These are phyloP conservation scores for Trametes cinnabarina DNA, from an alignment of 768 basidiomycete species.

Conservation along the genomic window DNA sequence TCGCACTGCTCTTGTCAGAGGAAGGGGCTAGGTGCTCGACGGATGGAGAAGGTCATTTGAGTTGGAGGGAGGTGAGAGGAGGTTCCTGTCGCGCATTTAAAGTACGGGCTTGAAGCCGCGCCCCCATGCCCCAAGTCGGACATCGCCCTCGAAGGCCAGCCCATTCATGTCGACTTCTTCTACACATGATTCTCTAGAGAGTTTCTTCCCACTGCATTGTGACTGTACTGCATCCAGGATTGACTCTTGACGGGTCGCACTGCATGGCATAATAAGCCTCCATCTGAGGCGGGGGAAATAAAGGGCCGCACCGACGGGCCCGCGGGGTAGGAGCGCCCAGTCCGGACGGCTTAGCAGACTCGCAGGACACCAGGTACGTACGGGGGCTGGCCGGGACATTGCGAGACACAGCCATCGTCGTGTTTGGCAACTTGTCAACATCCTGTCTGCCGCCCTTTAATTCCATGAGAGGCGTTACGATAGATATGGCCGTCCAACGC, in stretches of 20 bases:
- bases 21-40: neutral
- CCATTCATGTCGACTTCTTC: neutral
- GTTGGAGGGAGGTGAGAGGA: neutral
- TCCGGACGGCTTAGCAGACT: too few species aligned
- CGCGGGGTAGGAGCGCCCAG: neutral
- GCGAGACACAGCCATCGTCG: conserved; percentile 3
- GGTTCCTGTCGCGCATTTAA: neutral
- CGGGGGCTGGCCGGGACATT: neutral
- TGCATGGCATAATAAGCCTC: neutral
- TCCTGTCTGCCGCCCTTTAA: too few species aligned
- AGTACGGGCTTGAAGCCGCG: conserved; percentile 1
- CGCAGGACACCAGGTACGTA: neutral
- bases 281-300: neutral
- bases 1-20: too few species aligned
- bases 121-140: conserved; percentile 10
- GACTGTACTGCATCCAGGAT: conserved; percentile 11
- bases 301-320: neutral
- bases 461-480: too few species aligned
- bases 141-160: conserved; percentile 5
- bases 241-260: conserved; percentile 8
- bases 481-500: neutral
- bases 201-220: neutral
- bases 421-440: neutral
- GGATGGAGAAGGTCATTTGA: neutral
- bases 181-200: conserved; percentile 3